phyloP scores from a whole-genome alignment of 768 basidiomycete genomes.

The Lanmaoa pseudosensibilis region DNA sequence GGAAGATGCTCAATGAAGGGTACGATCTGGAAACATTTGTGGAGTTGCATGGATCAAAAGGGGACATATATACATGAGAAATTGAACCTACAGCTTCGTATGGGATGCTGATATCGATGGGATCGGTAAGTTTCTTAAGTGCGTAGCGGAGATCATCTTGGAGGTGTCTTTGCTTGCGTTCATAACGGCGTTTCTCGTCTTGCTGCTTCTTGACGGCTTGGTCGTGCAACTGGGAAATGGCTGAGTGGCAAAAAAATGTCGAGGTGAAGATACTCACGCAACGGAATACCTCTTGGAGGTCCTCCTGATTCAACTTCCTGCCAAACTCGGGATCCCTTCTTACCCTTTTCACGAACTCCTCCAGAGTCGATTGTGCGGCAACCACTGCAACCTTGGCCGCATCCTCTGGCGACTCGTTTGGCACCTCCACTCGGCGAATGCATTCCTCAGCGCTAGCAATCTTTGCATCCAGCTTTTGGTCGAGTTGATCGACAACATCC shows the following conservation, averaged over 20 bases:
- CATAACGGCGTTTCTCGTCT: constrained; percentile 83
- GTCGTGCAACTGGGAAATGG: constrained; percentile 59
- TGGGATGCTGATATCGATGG: constrained; percentile 68
- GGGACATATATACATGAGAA: neutral
- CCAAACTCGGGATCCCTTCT: constrained; percentile 54
- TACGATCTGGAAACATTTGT: constrained; percentile 47
- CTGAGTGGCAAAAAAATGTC: constrained; percentile 5
- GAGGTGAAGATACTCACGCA: constrained; percentile 47
- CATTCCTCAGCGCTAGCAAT: constrained; percentile 66
- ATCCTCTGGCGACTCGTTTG: constrained; percentile 33
- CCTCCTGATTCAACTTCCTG: constrained; percentile 48
- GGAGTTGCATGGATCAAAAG: neutral
- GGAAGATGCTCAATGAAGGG: constrained; percentile 78
- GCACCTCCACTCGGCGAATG: constrained; percentile 44
- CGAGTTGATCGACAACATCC: constrained; percentile 86
- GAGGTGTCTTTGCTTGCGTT: constrained; percentile 80
- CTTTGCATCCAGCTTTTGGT: constrained; percentile 81
- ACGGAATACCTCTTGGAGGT: constrained; percentile 57
- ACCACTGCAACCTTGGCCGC: constrained; percentile 39
- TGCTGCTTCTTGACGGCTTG: constrained; percentile 72
- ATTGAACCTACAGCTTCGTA: constrained; percentile 75
- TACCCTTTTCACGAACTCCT: constrained; percentile 60
- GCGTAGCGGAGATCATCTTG: constrained; percentile 98
- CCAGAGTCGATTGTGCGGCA: constrained; percentile 59
- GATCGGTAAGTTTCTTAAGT: constrained; percentile 82